Conservation (phyloP, 202 grass and related monocot genomes). For the Cymbopogon flexuosus region DNA sequence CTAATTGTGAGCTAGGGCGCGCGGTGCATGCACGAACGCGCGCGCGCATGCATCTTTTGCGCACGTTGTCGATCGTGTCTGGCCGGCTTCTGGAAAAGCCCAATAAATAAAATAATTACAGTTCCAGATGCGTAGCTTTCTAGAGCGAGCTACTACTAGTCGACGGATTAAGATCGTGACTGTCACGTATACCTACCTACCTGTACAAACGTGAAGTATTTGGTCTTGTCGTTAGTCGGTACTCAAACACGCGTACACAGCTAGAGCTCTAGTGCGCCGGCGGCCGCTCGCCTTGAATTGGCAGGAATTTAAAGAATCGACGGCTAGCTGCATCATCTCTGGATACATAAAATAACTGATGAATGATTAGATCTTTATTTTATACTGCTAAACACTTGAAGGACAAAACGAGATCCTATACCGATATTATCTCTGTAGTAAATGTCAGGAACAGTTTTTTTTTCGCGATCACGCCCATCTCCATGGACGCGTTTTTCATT, state of each 20-base stretch:
- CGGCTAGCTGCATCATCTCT: background rate
- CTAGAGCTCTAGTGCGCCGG: no score
- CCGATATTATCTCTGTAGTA: no score
- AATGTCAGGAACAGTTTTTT: no score
- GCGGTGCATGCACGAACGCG: background rate
- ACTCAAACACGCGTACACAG: no score
- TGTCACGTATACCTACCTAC: background rate
- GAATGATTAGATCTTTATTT: no score
- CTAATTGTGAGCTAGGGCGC: no score
- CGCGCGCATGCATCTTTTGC: background rate
- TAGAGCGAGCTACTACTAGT: background rate
- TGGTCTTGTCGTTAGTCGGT: conserved; percentile 3
- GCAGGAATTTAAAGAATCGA: background rate
- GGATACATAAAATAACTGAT: background rate
- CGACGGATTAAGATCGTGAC: background rate
- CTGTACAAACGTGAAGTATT: conserved; percentile 1
- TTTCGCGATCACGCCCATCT: no score
- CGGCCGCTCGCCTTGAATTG: background rate
- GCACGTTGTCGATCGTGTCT: background rate
- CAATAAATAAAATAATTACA: background rate
- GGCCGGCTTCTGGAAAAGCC: background rate
- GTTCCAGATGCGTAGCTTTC: background rate
- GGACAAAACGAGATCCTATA: background rate
- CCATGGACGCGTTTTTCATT: no score
- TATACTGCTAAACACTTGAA: background rate